phyloP scores from a whole-genome alignment of 352 stramenopile genomes.

The Aphanomyces astaci region DNA sequence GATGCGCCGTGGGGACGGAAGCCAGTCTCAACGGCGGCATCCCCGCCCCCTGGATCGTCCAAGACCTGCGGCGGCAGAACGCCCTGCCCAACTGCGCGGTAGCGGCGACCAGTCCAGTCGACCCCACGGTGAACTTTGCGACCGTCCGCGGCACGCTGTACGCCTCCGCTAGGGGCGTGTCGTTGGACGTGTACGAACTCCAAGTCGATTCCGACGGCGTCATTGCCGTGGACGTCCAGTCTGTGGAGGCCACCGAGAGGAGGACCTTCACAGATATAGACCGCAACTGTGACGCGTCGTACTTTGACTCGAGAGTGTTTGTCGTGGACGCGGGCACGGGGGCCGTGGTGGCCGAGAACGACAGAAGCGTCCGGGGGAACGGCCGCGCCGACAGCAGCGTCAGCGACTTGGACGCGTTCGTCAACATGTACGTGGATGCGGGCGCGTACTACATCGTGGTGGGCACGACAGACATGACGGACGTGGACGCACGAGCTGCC shows the following conservation, averaged over 20 bases:
- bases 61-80: slow-evolving; percentile 1
- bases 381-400: not conserved
- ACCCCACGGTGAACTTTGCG: not conserved
- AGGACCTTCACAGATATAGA: slow-evolving; percentile 49
- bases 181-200: slow-evolving; percentile 2
- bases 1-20: not conserved
- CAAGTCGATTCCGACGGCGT: not conserved
- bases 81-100: not conserved
- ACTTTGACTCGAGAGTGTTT: slow-evolving; percentile 25
- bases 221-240: slow-evolving; percentile 39
- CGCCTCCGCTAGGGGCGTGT: not conserved
- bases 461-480: not conserved
- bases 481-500: not conserved
- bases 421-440: slow-evolving; percentile 1
- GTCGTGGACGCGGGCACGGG: not conserved
- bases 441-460: slow-evolving; percentile 6
- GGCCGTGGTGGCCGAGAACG: not conserved
- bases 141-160: not conserved
- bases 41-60: not conserved
- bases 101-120: not conserved
- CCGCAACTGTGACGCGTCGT: slow-evolving; percentile 47
- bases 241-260: slow-evolving; percentile 38
- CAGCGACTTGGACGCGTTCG: not conserved
- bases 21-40: slow-evolving; percentile 6
- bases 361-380: not conserved